Percentiles rank a stretch among this genome's conserved stretches.
phyloP scores from a whole-genome alignment of 2,329 filamentous ascomycete species.

The Botrytis aclada region DNA sequence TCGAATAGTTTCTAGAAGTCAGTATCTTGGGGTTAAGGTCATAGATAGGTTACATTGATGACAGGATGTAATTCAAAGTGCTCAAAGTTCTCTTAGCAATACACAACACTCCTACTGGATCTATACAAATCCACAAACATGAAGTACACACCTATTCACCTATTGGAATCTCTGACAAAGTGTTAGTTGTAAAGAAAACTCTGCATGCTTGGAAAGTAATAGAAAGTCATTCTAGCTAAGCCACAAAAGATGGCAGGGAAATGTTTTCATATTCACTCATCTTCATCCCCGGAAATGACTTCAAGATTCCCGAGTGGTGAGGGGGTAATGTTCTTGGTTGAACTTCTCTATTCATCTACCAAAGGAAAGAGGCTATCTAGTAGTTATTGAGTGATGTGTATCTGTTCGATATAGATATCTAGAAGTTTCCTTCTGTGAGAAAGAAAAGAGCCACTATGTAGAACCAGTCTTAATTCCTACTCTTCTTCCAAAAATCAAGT shows the following conservation, averaged over 20 bases:
- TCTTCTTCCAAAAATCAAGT: not conserved
- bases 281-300: not conserved
- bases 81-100: not conserved
- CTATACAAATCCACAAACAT: not conserved
- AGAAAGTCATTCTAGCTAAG: not conserved
- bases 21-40: not conserved
- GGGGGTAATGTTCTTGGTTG: not conserved
- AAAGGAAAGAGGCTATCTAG: not conserved
- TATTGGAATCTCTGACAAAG: too few relatives aligned
- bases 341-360: not conserved
- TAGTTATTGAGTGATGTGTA: not conserved
- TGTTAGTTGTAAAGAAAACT: too few relatives aligned
- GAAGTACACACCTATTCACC: too few relatives aligned
- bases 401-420: not conserved
- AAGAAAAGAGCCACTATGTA: not conserved
- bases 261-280: not conserved
- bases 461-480: too few relatives aligned
- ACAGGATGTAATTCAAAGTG: not conserved
- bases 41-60: not conserved
- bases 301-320: not conserved
- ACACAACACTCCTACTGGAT: too few relatives aligned
- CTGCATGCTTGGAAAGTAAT: too few relatives aligned
- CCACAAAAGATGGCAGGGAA: not conserved
- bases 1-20: not conserved
- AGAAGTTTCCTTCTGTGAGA: not conserved